Evolutionary conservation across 2,329 filamentous ascomycete species (phyloP).

Genomic region (Zymoseptoria ardabiliae): DNA sequence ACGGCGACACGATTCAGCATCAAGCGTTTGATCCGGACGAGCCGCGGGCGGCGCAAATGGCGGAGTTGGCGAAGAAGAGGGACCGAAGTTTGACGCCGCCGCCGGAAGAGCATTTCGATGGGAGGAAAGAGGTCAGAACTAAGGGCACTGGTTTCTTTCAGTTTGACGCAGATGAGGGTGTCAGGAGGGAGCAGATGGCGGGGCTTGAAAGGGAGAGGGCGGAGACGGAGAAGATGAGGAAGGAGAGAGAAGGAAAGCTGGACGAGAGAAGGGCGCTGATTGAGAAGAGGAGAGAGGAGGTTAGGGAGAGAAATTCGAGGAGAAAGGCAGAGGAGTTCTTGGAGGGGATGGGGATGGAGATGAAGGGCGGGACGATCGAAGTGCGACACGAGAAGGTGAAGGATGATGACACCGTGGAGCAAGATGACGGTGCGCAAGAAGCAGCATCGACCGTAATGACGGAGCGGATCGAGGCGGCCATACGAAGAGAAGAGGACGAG

Average conservation of each 20-base stretch:
- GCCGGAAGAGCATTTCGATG: conserved; percentile 76
- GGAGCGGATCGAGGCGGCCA: conserved; percentile 13
- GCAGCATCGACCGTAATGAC: neutral
- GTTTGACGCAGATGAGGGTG: conserved; percentile 70
- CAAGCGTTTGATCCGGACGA: conserved; percentile 75
- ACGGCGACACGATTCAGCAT: conserved; percentile 76
- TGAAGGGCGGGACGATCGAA: conserved; percentile 8
- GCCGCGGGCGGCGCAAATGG: conserved; percentile 60
- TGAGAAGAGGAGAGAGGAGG: conserved; percentile 18
- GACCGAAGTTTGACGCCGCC: conserved; percentile 77
- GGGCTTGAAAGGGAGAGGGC: conserved; percentile 58
- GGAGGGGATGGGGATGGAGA: conserved; percentile 44
- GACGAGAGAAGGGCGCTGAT: conserved; percentile 50
- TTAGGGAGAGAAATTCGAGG: conserved; percentile 34
- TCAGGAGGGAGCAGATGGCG: conserved; percentile 66
- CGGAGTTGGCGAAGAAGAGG: conserved; percentile 65
- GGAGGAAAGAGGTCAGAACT: conserved; percentile 70
- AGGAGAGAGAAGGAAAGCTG: conserved; percentile 47
- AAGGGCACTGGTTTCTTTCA: conserved; percentile 90
- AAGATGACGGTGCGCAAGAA: neutral
- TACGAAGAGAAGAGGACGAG: conserved; percentile 2
- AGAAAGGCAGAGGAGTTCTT: conserved; percentile 68
- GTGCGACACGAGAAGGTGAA: neutral
- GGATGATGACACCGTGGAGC: neutral
- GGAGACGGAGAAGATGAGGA: conserved; percentile 60